phyloP scores from a whole-genome alignment of 768 basidiomycete species.

The Hygrophorus pudorinus region DNA sequence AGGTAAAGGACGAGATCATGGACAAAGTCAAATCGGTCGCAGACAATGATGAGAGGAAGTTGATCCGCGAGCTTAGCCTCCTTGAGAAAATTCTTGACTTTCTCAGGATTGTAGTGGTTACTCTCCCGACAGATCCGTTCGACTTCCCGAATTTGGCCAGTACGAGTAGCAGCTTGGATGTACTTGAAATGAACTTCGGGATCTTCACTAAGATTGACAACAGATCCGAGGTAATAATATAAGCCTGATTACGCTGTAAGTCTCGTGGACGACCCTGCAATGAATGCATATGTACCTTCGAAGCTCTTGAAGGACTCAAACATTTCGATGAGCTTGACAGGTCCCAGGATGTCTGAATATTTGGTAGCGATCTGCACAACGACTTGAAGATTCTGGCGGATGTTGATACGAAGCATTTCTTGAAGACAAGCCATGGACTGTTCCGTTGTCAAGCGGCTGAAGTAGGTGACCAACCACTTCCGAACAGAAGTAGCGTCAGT shows the following conservation, averaged over 20 bases:
- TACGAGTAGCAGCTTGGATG: constrained; percentile 96
- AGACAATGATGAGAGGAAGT: constrained; percentile 97
- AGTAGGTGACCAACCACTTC: constrained; percentile 95
- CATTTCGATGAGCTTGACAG: constrained; percentile 96
- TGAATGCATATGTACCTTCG: constrained; percentile 52
- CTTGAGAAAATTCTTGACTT: constrained; percentile 99
- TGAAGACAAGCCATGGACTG: constrained; percentile 94
- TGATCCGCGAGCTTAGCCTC: constrained; percentile 96
- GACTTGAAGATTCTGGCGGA: constrained; percentile 93
- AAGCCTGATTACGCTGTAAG: constrained; percentile 40
- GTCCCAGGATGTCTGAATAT: constrained; percentile 96
- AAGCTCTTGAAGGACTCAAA: constrained; percentile 97
- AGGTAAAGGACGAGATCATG: constrained; percentile 98
- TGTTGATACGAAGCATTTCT: constrained; percentile 95
- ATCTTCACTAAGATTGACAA: constrained; percentile 95
- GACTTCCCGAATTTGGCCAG: constrained; percentile 97
- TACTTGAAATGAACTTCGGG: constrained; percentile 99
- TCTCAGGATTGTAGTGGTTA: constrained; percentile 97
- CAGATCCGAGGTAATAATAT: constrained; percentile 96
- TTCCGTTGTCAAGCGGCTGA: constrained; percentile 92
- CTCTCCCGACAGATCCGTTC: constrained; percentile 98
- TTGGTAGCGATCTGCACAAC: constrained; percentile 98
- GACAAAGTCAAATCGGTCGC: constrained; percentile 99
- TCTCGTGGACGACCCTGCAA: background rate
- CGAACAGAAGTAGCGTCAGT: constrained; percentile 3